Evolutionary conservation across 2,329 filamentous ascomycete species (phyloP), one percentile per base, ranked within the genome.

Genomic region (Exophiala bonariae): DNA sequence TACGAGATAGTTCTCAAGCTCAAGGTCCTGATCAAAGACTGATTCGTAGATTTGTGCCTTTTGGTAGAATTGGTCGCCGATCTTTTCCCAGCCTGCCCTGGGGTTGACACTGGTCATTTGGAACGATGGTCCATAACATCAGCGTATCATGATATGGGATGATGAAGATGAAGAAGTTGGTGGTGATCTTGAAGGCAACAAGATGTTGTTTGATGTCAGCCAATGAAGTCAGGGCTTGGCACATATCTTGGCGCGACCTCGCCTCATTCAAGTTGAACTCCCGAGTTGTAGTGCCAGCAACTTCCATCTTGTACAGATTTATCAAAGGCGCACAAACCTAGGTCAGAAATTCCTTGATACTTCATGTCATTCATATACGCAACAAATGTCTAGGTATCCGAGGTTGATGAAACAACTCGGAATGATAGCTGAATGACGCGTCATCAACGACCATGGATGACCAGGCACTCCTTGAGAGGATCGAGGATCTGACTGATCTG

Each of bases 61-160:
- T 67, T 92, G 88, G 74, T 97, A 99, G 77, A 95, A 97, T 63
- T 83, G 86, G 70, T 95, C 87, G 65, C 89, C 93, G 58, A 97
- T 83, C 69, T 82, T 87, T 76, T 96, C 90, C 93, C 93, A 99
- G 69, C 92, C 89, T 61, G 89, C 87, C 61, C 89, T 89, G 63
- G 91, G 80, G 63, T 82, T 84, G 52, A 74, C 71, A 33, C 66
- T 63, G 44, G 71, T 70, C 72, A 75, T 74, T 58, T 32, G 47
- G 49, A 44, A 42, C 13, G 32, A 28, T 23, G 13, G 14, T 35
- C 44, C 49, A 45, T 52, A 7, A 26, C 6, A 26, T 26, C 11
- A 26, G 23, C 23, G 11, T 11, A 26, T 26, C 11, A 26, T 26
- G 23, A 6, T 26, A 6, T 37, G 23, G 39, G 33, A 22, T 33